phyloP scores from a whole-genome alignment of 2,329 filamentous ascomycete species.

The Cladobotryum protrusum region DNA sequence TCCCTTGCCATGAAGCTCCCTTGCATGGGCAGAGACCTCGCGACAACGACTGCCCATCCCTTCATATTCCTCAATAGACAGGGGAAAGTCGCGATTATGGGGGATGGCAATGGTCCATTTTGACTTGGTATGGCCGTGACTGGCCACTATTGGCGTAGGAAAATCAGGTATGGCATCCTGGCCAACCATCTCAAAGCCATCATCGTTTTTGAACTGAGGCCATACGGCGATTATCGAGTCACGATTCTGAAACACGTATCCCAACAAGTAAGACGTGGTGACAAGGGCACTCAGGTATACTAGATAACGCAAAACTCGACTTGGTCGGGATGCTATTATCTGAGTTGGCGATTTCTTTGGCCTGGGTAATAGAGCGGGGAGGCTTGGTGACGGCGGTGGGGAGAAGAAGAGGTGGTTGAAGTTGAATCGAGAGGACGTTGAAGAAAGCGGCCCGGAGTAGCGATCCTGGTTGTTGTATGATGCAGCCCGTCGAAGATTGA shows the following conservation, averaged over 20 bases:
- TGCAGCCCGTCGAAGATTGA: constrained; percentile 54
- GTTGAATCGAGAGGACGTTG: constrained; percentile 56
- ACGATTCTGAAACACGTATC: constrained; percentile 22
- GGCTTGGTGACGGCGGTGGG: constrained; percentile 62
- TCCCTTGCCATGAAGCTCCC: constrained; percentile 36
- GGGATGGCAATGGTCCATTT: constrained; percentile 83
- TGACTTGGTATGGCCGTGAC: constrained; percentile 55
- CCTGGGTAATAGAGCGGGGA: constrained; percentile 61
- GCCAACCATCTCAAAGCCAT: constrained; percentile 61
- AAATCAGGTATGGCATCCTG: constrained; percentile 62
- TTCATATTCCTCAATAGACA: constrained; percentile 58
- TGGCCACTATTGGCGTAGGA: constrained; percentile 65
- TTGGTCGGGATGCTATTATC: constrained; percentile 42
- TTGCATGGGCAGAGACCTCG: constrained; percentile 55
- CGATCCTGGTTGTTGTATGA: constrained; percentile 51
- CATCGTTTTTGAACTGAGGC: constrained; percentile 37
- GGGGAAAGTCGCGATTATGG: constrained; percentile 56
- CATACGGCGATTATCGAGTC: constrained; percentile 24
- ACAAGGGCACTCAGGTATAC: constrained; percentile 47
- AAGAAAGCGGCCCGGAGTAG: constrained; percentile 42
- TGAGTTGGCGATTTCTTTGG: constrained; percentile 55
- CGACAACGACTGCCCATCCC: constrained; percentile 63
- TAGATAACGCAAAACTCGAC: constrained; percentile 50
- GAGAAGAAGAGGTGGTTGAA: constrained; percentile 64
- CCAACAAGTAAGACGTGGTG: constrained; percentile 44